These are phyloP conservation scores for Rubroboletus pulcherrimus DNA, from an alignment of 768 basidiomycete genomes.

Conservation along the genomic window DNA sequence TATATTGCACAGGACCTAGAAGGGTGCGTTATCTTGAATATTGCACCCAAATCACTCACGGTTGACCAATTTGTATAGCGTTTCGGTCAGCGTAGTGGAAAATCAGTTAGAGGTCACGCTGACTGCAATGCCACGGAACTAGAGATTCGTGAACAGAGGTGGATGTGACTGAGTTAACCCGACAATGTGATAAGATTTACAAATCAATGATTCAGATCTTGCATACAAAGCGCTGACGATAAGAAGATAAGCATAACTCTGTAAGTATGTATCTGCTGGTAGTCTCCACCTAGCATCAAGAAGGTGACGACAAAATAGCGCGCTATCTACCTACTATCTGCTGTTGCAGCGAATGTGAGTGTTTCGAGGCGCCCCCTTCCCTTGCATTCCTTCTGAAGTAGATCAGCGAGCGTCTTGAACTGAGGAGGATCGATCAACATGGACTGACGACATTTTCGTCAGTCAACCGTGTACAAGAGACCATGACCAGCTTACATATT, in stretches of 20 bases:
- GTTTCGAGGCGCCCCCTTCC: conserved; percentile 86
- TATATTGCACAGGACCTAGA: conserved; percentile 69
- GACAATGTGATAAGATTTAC: neutral
- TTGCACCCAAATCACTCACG: neutral
- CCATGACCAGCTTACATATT: conserved; percentile 57
- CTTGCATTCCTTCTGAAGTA: conserved; percentile 89
- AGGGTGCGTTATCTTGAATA: conserved; percentile 40
- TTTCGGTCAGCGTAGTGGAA: conserved; percentile 19
- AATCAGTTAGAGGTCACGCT: conserved; percentile 23
- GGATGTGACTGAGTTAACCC: neutral
- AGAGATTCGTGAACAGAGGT: neutral
- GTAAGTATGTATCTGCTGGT: neutral
- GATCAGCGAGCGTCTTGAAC: conserved; percentile 84
- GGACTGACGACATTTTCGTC: conserved; percentile 47
- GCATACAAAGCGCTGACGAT: neutral
- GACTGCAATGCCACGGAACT: conserved; percentile 11
- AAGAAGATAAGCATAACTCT: neutral
- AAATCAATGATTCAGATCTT: neutral
- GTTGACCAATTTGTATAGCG: conserved; percentile 5
- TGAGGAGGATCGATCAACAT: conserved; percentile 91
- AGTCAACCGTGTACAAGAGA: conserved; percentile 2
- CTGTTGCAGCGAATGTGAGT: conserved; percentile 64
- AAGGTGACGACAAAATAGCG: neutral
- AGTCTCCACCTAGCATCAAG: neutral
- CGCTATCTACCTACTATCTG: conserved; percentile 25